Conservation (phyloP, 2,329 filamentous ascomycete species). For the Pseudopyrenochaeta lycopersici region DNA sequence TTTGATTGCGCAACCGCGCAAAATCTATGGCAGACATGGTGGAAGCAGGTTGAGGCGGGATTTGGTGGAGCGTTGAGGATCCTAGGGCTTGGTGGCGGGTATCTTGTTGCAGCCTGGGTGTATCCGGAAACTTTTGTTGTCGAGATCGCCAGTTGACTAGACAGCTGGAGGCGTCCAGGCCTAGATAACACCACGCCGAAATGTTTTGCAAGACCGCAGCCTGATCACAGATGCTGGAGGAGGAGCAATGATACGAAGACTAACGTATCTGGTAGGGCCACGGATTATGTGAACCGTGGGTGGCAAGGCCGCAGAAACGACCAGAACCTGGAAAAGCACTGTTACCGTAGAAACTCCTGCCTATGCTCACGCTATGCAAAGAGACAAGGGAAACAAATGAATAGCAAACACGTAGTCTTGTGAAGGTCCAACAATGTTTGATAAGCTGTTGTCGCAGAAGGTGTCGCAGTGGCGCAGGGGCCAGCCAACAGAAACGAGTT, state of each 20-base stretch:
- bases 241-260: neutral
- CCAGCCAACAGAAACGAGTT: constrained; percentile 7
- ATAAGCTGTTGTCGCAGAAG: constrained; percentile 13
- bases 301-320: constrained; percentile 36
- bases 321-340: constrained; percentile 27
- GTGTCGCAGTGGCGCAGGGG: constrained; percentile 15
- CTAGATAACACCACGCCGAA: neutral
- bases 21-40: constrained; percentile 59
- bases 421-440: constrained; percentile 10
- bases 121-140: neutral
- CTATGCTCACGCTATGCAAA: constrained; percentile 44
- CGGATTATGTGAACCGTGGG: constrained; percentile 16
- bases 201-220: neutral
- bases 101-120: neutral
- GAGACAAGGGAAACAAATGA: constrained; percentile 15
- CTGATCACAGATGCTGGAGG: neutral
- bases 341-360: constrained; percentile 22
- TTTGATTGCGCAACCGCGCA: constrained; percentile 80
- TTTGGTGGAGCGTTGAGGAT: neutral
- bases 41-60: neutral
- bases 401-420: constrained; percentile 4
- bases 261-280: constrained; percentile 1
- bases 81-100: neutral
- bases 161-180: neutral
- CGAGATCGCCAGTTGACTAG: neutral